Evolutionary conservation across 1,284 basidiomycete species (phyloP).

Genomic region (Cronartium quercuum): DNA sequence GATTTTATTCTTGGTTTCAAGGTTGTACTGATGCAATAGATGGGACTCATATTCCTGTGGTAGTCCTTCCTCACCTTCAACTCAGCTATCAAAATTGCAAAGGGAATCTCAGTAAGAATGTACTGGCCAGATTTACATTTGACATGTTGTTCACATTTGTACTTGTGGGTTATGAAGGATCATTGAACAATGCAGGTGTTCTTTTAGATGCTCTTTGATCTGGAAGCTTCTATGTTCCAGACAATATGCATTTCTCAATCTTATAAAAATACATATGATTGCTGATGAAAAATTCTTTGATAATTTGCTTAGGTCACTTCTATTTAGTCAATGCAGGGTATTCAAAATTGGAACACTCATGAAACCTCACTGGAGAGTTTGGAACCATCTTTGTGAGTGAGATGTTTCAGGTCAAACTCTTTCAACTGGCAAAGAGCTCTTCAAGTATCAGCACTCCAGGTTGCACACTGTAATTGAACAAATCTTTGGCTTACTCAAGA

Average conservation of each 20-base stretch:
- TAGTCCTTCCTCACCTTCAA: slow-evolving; percentile 43
- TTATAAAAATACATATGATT: background rate
- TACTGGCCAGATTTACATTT: slow-evolving; percentile 48
- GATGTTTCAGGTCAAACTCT: background rate
- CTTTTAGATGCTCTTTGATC: slow-evolving; percentile 46
- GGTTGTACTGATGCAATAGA: slow-evolving; percentile 52
- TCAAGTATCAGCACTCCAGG: background rate
- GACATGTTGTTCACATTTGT: slow-evolving; percentile 48
- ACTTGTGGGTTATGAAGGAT: slow-evolving; percentile 51
- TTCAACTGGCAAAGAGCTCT: background rate
- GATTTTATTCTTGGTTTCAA: slow-evolving; percentile 52
- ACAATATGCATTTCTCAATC: background rate
- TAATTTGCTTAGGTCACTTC: background rate
- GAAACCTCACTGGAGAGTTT: background rate
- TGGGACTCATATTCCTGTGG: slow-evolving; percentile 50
- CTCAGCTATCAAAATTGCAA: slow-evolving; percentile 49
- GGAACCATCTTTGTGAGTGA: background rate
- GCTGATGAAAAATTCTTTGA: background rate
- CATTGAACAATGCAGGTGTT: slow-evolving; percentile 46
- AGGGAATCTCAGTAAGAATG: slow-evolving; percentile 50
- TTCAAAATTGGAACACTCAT: background rate
- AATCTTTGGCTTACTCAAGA: background rate
- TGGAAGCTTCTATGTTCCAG: background rate
- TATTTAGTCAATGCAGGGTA: background rate
- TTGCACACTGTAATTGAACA: background rate